Percentiles rank a stretch among this genome's conserved stretches.
phyloP scores from a whole-genome alignment of 768 basidiomycete genomes.

The Tubosaeta sp. region DNA sequence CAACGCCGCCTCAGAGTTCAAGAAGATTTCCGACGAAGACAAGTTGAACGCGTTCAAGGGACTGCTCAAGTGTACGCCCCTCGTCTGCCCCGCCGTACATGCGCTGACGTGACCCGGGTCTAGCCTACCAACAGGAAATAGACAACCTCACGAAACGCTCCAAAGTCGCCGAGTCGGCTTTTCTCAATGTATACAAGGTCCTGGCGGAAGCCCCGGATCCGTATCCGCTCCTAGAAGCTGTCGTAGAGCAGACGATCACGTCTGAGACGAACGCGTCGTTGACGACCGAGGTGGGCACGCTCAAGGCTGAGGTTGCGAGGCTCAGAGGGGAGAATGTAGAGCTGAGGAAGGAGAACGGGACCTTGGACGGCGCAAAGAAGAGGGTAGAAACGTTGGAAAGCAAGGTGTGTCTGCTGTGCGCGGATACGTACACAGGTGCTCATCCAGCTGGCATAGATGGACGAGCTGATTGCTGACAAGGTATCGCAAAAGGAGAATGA shows the following conservation, averaged over 20 bases:
- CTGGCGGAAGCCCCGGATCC: conserved; percentile 97
- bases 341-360: conserved; percentile 66
- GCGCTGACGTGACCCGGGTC: background rate
- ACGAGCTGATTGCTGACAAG: conserved; percentile 84
- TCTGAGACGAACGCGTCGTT: conserved; percentile 33
- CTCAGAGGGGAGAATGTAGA: conserved; percentile 81
- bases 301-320: conserved; percentile 69
- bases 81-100: background rate
- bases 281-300: conserved; percentile 65
- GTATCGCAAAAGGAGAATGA: conserved; percentile 94
- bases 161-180: conserved; percentile 90
- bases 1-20: conserved; percentile 67
- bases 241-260: conserved; percentile 93
- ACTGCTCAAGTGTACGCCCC: conserved; percentile 70
- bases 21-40: conserved; percentile 87
- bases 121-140: conserved; percentile 95
- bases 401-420: conserved; percentile 48
- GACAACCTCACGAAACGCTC: conserved; percentile 92
- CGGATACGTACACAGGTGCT: background rate
- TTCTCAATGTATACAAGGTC: conserved; percentile 95
- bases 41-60: conserved; percentile 86
- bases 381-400: conserved; percentile 78
- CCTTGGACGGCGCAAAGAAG: conserved; percentile 67
- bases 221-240: conserved; percentile 91
- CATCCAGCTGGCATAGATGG: conserved; percentile 63